These are phyloP conservation scores for Quaeritorhiza haematococci DNA, from an alignment of 371 early-diverging fungal species.

Conservation along the genomic window DNA sequence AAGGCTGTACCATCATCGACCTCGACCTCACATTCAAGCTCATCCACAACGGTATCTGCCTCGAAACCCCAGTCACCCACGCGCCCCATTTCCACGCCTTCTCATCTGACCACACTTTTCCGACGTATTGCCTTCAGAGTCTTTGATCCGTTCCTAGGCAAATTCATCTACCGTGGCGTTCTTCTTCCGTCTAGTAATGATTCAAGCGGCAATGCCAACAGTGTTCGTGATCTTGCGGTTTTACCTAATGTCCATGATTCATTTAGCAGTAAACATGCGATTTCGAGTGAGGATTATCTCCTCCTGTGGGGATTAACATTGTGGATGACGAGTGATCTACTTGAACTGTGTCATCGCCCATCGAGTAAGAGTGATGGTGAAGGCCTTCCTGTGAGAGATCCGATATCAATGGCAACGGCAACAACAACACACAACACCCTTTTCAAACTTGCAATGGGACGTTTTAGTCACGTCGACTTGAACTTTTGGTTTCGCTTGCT, in stretches of 20 bases:
- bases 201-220: slow-evolving; percentile 15
- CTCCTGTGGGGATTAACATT: slow-evolving; percentile 65
- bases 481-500: too few relatives aligned
- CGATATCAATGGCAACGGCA: too few relatives aligned
- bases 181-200: slow-evolving; percentile 33
- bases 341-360: slow-evolving; percentile 23
- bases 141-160: background rate
- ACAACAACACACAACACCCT: too few relatives aligned
- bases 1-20: background rate
- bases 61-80: background rate
- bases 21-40: background rate
- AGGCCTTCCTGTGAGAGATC: too few relatives aligned
- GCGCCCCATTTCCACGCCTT: background rate
- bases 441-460: too few relatives aligned
- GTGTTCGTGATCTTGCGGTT: too few relatives aligned
- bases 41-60: too few relatives aligned
- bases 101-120: background rate
- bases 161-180: slow-evolving; percentile 34
- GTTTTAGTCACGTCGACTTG: too few relatives aligned
- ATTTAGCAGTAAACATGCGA: background rate
- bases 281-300: slow-evolving; percentile 9
- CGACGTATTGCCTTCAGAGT: background rate
- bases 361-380: too few relatives aligned
- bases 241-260: background rate
- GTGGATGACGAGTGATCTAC: slow-evolving; percentile 58